Base-by-base conservation (phyloP, 805 yeast genomes). In the Diddensiella santjacobensis region DNA sequence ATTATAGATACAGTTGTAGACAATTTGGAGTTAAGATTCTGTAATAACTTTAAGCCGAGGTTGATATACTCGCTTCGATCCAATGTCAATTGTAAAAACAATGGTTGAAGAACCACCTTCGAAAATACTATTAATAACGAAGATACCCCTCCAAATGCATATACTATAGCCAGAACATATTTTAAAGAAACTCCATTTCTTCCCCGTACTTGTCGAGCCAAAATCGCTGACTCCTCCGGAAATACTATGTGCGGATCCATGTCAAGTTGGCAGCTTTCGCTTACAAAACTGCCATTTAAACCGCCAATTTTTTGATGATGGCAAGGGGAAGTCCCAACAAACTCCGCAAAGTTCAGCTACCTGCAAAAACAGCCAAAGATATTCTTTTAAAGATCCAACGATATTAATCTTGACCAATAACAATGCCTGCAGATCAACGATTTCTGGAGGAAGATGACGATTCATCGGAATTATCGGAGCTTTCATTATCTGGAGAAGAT, bases 91-190 rank as follows among this genome's bases (percentile, higher is more conserved):
- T 66, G 66, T 17, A 55, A 57, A 38, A 62, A 57, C 42, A 66
- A 60, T 30, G 70, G 70, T 23, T 50, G 49, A n/a, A 64, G 48
- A 17, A 66, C 55, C 42, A 62, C 56, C 46, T 62, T 63, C 36
- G 65, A 59, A 11, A 66, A 45, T 2, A 63, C 33, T 5, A 60
- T 64, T 4, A 58, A 36, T 17, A 61, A 46, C 0, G 63, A 63
- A 2, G 63, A 47, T 3, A 56, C 51, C 4, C 70, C 69, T 1
- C 68, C 69, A 47, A 61, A 66, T 11, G 56, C 50, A 45, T 66
- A 66, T 13, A 60, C 44, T 13, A 66, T 45, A 1, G 63, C 64
- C 2, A 63, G 48, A 36, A 66, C 53, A n/a, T 57, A 53, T 39
- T 47, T 43, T 22, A 62, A 42, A 22, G 53, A 48, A 15, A 63